Evolutionary conservation across 78 protist genomes (phyloP), one percentile per base, ranked within the genome.

Genomic region (Anaeramoeba flamelloides): DNA sequence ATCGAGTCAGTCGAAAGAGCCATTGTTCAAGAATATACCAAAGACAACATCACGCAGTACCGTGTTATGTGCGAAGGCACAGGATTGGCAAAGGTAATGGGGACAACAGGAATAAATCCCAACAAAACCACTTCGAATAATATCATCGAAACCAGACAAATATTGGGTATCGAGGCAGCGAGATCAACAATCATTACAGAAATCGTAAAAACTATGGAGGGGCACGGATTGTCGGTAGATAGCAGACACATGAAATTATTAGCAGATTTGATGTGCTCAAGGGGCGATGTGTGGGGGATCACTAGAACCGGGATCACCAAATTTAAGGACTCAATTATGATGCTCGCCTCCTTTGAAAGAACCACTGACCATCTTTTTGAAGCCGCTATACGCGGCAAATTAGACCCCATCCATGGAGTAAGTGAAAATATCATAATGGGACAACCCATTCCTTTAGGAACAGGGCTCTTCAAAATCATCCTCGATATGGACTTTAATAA

Each of bases 371-470:
- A 91, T 81, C 87, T 97, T 37, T 97, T 92, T 74, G 98, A 91
- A n/a, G 99, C 98, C 0, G 96, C 95, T 41, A 81, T 81, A 8
- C 26, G 39, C 1, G 37, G 8, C 17, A 53, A 8, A 53, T 26
- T 26, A 32, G 96, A 93, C 78, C 41, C 40, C 64, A 88, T 92
- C 40, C 79, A 64, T 53, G 98, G 98, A 74, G 98, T 96, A 0
- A 83, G 92, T 3, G 99, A 97, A 82, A 88, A 94, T 84, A 97
- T 97, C 79, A 97, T 97, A 79, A 82, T 94, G 92, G 99, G 99
- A 37, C 75, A 80, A 0, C 95, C 93, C 36, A 87, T 97, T n/a
- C 85, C 89, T 8, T 69, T 97, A 17, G 98, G 98, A 34, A 94
- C 98, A 0, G 97, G 98, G 74, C 36, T 89, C 39, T 93, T 95